A percentile compares a stretch with the other conserved stretches of the same genome.
These are phyloP conservation scores for Phytomonas sp. DNA, from an alignment of 208 protist species.

Conservation along the genomic window DNA sequence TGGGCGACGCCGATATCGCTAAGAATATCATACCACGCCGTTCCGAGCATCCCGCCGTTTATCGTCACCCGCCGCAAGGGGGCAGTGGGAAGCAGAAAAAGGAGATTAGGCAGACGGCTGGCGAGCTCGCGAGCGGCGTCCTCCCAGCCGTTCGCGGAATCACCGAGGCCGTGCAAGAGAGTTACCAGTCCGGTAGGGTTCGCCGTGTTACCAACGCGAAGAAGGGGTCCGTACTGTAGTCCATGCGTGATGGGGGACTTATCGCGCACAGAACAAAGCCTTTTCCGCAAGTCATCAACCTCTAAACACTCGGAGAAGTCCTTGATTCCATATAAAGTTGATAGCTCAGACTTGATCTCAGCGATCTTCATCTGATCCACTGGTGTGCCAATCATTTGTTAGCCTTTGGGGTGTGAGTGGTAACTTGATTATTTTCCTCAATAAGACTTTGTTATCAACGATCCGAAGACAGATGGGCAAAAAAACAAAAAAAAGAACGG, in stretches of 20 bases:
- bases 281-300: constrained; percentile 46
- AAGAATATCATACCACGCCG: constrained; percentile 89
- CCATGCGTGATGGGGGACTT: constrained; percentile 39
- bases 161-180: constrained; percentile 87
- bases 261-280: constrained; percentile 38
- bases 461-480: neutral
- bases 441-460: neutral
- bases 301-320: constrained; percentile 67
- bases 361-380: constrained; percentile 35
- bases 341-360: constrained; percentile 68
- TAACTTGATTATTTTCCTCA: neutral
- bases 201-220: constrained; percentile 61
- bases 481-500: neutral
- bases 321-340: constrained; percentile 45
- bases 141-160: constrained; percentile 85
- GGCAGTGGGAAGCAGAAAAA: constrained; percentile 89
- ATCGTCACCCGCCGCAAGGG: constrained; percentile 76
- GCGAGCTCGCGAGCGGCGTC: constrained; percentile 56
- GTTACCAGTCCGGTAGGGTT: constrained; percentile 79
- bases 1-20: constrained; percentile 21
- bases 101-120: constrained; percentile 60
- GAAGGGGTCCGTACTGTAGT: constrained; percentile 48
- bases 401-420: neutral
- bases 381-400: constrained; percentile 21
- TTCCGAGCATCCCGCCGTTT: constrained; percentile 80